phyloP scores from a whole-genome alignment of 2,329 filamentous ascomycete genomes.

The Phaeosphaeria sp. region DNA sequence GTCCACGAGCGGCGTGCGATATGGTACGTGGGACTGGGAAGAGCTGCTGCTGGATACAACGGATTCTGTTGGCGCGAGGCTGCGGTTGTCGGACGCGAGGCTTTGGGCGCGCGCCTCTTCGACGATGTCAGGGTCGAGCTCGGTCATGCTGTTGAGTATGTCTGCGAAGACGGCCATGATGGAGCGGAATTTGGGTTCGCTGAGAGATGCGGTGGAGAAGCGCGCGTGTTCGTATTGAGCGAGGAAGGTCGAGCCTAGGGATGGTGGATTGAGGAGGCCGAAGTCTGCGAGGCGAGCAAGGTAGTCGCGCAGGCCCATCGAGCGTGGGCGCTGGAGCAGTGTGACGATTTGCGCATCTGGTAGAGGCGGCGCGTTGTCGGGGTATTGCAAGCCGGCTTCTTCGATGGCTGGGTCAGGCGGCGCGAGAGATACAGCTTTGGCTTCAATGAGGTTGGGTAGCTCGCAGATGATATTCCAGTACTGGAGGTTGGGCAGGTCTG shows the following conservation, averaged over 20 bases:
- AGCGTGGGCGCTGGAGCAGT: conserved; percentile 72
- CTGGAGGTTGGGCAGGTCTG: conserved; percentile 79
- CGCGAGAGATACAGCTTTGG: conserved; percentile 86
- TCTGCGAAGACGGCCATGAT: conserved; percentile 87
- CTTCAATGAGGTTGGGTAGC: conserved; percentile 88
- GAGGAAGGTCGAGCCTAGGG: conserved; percentile 68
- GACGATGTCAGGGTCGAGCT: conserved; percentile 64
- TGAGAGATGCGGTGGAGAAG: conserved; percentile 75
- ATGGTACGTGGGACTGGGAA: conserved; percentile 32
- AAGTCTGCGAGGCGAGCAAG: conserved; percentile 72
- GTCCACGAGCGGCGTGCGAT: conserved; percentile 36
- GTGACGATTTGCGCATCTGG: conserved; percentile 73
- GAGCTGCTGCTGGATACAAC: conserved; percentile 17
- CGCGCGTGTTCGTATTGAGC: conserved; percentile 81
- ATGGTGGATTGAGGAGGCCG: conserved; percentile 64
- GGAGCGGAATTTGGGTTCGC: conserved; percentile 73
- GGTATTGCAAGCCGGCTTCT: conserved; percentile 22
- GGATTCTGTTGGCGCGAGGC: conserved; percentile 42
- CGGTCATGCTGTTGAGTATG: conserved; percentile 77
- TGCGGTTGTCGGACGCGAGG: conserved; percentile 37
- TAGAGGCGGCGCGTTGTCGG: conserved; percentile 39
- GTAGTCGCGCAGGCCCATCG: conserved; percentile 82
- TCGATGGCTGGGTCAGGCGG: conserved; percentile 61
- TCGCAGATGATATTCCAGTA: conserved; percentile 83
- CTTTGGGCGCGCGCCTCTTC: conserved; percentile 46